Percentiles rank a stretch among this genome's conserved stretches.
Evolutionary conservation across 495 filamentous ascomycete genomes (phyloP).

Genomic region (Trichoderma virens): DNA sequence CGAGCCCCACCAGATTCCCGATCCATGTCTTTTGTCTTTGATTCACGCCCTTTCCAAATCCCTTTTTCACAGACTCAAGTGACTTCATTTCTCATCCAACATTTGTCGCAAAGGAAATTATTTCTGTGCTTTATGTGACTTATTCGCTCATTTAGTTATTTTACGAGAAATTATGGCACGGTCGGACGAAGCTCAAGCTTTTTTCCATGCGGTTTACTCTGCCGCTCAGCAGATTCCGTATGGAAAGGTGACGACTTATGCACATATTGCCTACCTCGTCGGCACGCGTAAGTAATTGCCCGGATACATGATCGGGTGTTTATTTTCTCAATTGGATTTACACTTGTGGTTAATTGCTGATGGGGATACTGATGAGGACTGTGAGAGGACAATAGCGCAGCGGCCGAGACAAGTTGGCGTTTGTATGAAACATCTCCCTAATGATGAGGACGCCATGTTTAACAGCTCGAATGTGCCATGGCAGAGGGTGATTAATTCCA

Average conservation of each 20-base stretch:
- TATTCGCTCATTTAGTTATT: neutral
- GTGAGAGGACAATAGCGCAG: constrained; percentile 39
- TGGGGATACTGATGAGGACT: constrained; percentile 5
- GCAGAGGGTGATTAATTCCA: constrained; percentile 86
- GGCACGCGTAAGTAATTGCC: constrained; percentile 60
- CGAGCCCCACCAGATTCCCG: too few species aligned
- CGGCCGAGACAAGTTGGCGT: constrained; percentile 78
- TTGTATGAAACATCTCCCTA: constrained; percentile 76
- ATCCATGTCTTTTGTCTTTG: neutral
- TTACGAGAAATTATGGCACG: constrained; percentile 49
- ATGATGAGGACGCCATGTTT: constrained; percentile 40
- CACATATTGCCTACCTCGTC: constrained; percentile 74
- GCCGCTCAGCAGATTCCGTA: constrained; percentile 77
- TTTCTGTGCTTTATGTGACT: neutral
- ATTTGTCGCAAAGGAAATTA: neutral
- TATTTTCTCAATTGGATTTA: neutral
- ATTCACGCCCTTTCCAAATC: too few species aligned
- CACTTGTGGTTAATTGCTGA: neutral
- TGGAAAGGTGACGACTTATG: constrained; percentile 81
- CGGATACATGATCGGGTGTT: neutral
- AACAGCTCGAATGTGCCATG: constrained; percentile 78
- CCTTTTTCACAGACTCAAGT: too few species aligned
- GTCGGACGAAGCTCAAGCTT: constrained; percentile 75
- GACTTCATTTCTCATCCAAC: too few species aligned
- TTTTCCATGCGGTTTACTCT: constrained; percentile 74